Conservation (phyloP, 805 yeast genomes). For the Nakazawaea peltata region DNA sequence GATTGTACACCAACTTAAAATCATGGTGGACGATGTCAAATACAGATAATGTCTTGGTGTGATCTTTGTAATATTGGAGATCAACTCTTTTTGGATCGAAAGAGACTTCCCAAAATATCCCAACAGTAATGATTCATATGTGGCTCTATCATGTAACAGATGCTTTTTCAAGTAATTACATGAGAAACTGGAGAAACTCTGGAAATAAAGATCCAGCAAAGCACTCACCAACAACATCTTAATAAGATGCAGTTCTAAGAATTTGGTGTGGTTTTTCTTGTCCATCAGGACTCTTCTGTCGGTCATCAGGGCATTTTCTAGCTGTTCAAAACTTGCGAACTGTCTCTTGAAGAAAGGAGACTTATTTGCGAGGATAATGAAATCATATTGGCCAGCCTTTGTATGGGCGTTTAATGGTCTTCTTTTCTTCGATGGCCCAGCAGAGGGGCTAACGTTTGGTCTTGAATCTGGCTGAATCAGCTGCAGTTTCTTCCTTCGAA, state of each 20-base stretch:
- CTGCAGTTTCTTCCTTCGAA: no score
- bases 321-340: neutral
- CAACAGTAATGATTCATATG: neutral
- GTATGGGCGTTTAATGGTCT: neutral
- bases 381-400: neutral
- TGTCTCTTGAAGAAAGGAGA: constrained; percentile 1
- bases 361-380: neutral
- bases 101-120: constrained; percentile 1
- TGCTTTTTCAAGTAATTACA: constrained; percentile 1
- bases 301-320: neutral
- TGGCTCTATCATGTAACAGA: neutral
- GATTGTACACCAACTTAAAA: neutral
- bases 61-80: neutral
- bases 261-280: neutral
- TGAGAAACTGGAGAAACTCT: neutral
- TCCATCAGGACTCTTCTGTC: neutral
- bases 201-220: constrained; percentile 2
- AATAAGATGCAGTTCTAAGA: neutral
- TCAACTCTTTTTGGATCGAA: neutral
- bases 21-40: constrained; percentile 2
- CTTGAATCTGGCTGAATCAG: no score
- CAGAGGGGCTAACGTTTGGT: neutral
- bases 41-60: constrained; percentile 5
- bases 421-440: neutral
- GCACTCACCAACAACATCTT: constrained; percentile 2